phyloP scores from a whole-genome alignment of 1,284 basidiomycete genomes.

The Ceratobasidium sp. region DNA sequence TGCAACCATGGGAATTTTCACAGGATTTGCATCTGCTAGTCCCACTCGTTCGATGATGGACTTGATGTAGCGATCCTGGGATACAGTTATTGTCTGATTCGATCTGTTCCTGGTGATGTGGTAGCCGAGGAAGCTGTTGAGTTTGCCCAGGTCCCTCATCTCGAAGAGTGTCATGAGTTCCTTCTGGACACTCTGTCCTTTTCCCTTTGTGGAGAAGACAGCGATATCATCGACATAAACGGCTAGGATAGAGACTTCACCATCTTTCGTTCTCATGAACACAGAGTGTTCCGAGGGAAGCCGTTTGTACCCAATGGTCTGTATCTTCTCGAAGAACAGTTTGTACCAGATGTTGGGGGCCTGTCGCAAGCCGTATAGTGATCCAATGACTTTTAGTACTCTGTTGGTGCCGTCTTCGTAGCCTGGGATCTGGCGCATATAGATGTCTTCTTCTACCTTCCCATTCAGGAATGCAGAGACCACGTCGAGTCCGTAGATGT shows the following conservation, averaged over 20 bases:
- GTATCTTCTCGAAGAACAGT: neutral
- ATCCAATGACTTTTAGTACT: no score
- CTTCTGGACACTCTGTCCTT: neutral
- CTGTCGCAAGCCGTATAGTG: constrained; percentile 12
- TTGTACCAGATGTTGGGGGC: constrained; percentile 2
- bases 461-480: constrained; percentile 52
- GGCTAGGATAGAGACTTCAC: neutral
- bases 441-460: constrained; percentile 49
- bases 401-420: constrained; percentile 29
- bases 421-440: constrained; percentile 46
- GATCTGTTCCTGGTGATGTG: neutral
- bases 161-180: constrained; percentile 4
- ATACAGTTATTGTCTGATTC: constrained; percentile 6
- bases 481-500: constrained; percentile 52
- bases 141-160: constrained; percentile 27
- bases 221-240: constrained; percentile 13
- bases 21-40: constrained; percentile 1
- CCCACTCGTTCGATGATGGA: constrained; percentile 15
- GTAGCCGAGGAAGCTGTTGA: neutral
- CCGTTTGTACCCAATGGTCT: neutral
- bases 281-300: constrained; percentile 1
- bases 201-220: neutral
- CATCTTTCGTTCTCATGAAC: constrained; percentile 6
- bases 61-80: constrained; percentile 28
- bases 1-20: neutral